Conservation (phyloP, 2,329 filamentous ascomycete species). For the Penicillium polonicum region DNA sequence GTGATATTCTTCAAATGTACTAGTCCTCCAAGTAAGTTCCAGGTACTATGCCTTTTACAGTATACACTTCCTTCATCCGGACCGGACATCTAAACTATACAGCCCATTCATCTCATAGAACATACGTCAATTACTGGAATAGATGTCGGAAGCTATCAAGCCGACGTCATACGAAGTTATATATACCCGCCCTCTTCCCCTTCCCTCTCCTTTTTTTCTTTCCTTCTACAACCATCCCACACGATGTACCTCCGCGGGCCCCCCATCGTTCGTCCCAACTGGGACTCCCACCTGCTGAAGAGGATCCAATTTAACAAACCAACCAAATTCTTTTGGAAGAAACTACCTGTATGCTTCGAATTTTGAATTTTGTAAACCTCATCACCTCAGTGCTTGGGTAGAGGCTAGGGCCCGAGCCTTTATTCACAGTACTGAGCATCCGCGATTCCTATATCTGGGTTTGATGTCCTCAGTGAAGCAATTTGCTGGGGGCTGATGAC, state of each 20-base stretch:
- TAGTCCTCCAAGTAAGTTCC: background rate
- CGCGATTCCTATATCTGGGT: background rate
- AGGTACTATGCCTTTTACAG: background rate
- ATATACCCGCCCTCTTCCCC: background rate
- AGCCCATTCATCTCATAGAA: background rate
- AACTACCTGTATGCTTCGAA: background rate
- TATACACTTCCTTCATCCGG: too few relatives aligned
- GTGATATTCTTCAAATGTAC: background rate
- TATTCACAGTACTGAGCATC: background rate
- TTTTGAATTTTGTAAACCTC: background rate
- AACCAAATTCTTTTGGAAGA: background rate
- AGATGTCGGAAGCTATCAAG: background rate
- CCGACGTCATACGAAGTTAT: background rate
- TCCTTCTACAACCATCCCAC: conserved; percentile 3
- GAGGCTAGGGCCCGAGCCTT: conserved; percentile 1
- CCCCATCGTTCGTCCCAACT: background rate
- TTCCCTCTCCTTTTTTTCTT: background rate
- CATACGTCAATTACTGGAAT: background rate
- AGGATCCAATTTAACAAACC: background rate
- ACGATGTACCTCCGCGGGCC: background rate
- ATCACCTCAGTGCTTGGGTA: conserved; percentile 2
- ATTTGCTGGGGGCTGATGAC: background rate
- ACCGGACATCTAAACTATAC: background rate
- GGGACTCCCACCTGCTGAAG: background rate
- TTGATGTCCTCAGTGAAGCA: background rate